A percentile compares a stretch with the other conserved stretches of the same genome.
Conservation (phyloP, 768 basidiomycete genomes). For the Pulveroboletus sp. region DNA sequence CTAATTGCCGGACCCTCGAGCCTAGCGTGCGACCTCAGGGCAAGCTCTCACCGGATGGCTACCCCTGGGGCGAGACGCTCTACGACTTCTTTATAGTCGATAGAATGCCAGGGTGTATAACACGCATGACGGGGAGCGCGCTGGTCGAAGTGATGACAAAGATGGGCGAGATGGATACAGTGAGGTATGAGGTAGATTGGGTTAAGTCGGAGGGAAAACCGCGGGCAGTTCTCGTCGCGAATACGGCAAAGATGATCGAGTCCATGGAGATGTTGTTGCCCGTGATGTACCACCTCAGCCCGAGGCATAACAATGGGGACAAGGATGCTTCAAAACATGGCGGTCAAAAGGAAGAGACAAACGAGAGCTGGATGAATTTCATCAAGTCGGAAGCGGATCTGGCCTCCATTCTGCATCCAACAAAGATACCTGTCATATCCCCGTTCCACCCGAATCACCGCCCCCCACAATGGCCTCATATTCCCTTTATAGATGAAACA, state of each 20-base stretch:
- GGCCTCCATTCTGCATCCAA: background rate
- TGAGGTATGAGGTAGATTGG: conserved; percentile 19
- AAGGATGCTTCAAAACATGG: background rate
- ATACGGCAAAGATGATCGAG: conserved; percentile 16
- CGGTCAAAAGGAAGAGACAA: background rate
- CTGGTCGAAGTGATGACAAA: conserved; percentile 9
- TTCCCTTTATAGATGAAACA: conserved; percentile 36
- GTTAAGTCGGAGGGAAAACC: conserved; percentile 22
- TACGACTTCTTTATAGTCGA: conserved; percentile 24
- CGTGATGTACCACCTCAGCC: background rate
- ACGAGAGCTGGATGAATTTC: background rate
- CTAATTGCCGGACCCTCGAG: conserved; percentile 8
- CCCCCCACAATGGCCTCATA: conserved; percentile 40
- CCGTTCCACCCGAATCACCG: conserved; percentile 36
- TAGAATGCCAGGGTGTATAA: background rate
- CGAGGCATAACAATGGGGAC: background rate
- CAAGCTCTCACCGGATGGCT: conserved; percentile 16
- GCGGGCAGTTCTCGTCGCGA: conserved; percentile 9
- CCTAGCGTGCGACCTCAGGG: conserved; percentile 1
- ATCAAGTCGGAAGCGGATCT: background rate
- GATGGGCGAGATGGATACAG: conserved; percentile 15
- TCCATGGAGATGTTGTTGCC: background rate
- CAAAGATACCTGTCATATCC: conserved; percentile 11
- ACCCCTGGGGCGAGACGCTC: conserved; percentile 27
- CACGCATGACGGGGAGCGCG: conserved; percentile 19